A percentile compares a stretch with the other conserved stretches of the same genome.
Evolutionary conservation across 1,284 basidiomycete genomes (phyloP).

Genomic region (Coniophora puteana): DNA sequence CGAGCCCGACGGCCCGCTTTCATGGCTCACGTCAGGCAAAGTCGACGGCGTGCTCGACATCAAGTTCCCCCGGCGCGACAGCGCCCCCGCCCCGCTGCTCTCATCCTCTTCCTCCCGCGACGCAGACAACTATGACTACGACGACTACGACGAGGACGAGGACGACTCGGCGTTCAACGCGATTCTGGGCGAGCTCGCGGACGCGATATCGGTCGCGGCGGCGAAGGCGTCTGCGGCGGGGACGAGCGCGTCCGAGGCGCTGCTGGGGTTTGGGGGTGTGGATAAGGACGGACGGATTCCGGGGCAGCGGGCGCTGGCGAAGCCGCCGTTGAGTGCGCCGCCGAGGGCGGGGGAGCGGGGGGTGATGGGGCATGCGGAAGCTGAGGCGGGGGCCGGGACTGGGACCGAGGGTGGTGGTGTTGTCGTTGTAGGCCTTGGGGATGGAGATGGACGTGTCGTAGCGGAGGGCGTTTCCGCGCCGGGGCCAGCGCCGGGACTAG

Average conservation of each 20-base stretch:
- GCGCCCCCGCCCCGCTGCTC: too few species aligned
- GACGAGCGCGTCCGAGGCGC: conserved; percentile 45
- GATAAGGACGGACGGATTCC: too few species aligned
- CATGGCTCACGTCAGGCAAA: conserved; percentile 96
- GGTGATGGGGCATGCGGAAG: conserved; percentile 9
- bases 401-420: too few species aligned
- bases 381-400: neutral
- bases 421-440: too few species aligned
- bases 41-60: conserved; percentile 97
- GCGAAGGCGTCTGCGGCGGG: conserved; percentile 73
- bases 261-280: too few species aligned
- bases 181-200: conserved; percentile 89
- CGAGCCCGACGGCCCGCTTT: conserved; percentile 79
- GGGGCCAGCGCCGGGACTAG: too few species aligned
- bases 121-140: too few species aligned
- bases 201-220: conserved; percentile 62
- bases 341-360: conserved; percentile 32
- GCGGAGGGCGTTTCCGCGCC: conserved; percentile 38
- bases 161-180: conserved; percentile 80
- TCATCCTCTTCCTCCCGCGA: too few species aligned
- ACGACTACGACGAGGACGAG: too few species aligned
- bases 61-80: conserved; percentile 91
- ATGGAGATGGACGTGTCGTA: too few species aligned
- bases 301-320: conserved; percentile 83
- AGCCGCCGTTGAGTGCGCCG: conserved; percentile 83